These are phyloP conservation scores for Closterium sp. DNA, from an alignment of 139 green algal genomes.

Conservation along the genomic window DNA sequence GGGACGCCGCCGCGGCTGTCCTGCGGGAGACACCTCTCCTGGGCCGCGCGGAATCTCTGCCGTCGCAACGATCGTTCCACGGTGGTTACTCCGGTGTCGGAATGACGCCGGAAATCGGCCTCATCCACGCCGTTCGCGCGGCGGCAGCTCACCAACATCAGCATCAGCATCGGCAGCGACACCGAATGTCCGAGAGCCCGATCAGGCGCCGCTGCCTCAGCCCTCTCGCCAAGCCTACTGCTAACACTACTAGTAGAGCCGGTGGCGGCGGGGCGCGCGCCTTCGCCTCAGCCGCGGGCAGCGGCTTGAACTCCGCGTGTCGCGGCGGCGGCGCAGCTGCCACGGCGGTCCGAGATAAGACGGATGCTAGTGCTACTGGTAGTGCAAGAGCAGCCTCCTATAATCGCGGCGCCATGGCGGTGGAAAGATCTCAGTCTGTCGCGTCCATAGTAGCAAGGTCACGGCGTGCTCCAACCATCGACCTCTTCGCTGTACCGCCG, in stretches of 20 bases:
- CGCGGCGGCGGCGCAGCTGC: not conserved
- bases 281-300: not conserved
- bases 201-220: not conserved
- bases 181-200: not conserved
- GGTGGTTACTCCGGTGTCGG: too few species aligned
- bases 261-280: too few species aligned
- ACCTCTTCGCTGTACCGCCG: not conserved
- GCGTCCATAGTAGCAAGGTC: too few species aligned
- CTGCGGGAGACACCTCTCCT: not conserved
- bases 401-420: not conserved
- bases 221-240: too few species aligned
- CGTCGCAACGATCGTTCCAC: not conserved
- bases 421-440: not conserved
- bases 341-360: not conserved
- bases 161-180: not conserved
- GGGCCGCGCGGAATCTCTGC: not conserved
- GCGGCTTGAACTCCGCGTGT: not conserved
- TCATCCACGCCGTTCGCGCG: not conserved
- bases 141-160: not conserved
- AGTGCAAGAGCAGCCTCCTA: too few species aligned
- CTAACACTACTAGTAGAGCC: too few species aligned
- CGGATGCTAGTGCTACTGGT: not conserved
- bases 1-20: not conserved
- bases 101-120: not conserved
- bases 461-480: not conserved